Evolutionary conservation across 1,139 yeast genomes (phyloP), one percentile per base, ranked within the genome.

Genomic region (Geotrichum fermentans): DNA sequence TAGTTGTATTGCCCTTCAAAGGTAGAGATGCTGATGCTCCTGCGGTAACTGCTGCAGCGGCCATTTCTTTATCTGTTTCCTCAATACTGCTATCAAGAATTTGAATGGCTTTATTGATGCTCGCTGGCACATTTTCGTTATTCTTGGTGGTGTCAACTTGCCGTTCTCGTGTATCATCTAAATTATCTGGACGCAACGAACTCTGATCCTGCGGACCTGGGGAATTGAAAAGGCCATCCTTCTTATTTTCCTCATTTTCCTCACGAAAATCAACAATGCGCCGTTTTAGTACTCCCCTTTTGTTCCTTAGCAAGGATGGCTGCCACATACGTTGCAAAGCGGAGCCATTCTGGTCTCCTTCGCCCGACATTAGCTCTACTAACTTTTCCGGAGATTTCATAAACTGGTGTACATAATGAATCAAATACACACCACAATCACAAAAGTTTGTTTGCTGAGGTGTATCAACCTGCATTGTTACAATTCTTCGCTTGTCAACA

Each of bases 341-440:
- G 13, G 8, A 7, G 8, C 37, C n/a, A 20, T 11, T 29, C 11
- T 37, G 7, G 18, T 26, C 17, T 13, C 20, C 33, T 18, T 30
- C 37, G 21, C 17, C 40, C 14, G 24, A 30, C 87, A 89, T 82
- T 8, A 78, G 58, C 34, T 65, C 62, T 37, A 80, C 72, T 52
- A 86, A 79, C 39, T 63, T 70, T 0, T 63, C 63, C 0, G 82
- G 79, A 43, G 75, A 66, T 28, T 70, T 67, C 46, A 87, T 70
- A 70, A 90, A 84, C 57, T 76, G 78, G 53, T 78, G 75, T 20
- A 86, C 77, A 60, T 87, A 92, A 59, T 83, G 83, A 24, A 92
- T 82, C 2, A 92, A 85, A 67, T 86, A 96, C 20, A 94, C 80
- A 1, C 99, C 99, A 68, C 99, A 92, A 63, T 92, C 98, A 61